Percentiles rank a stretch among this genome's conserved stretches.
Evolutionary conservation across 257 asterid genomes (phyloP).

Genomic region (Apocynum venetum): DNA sequence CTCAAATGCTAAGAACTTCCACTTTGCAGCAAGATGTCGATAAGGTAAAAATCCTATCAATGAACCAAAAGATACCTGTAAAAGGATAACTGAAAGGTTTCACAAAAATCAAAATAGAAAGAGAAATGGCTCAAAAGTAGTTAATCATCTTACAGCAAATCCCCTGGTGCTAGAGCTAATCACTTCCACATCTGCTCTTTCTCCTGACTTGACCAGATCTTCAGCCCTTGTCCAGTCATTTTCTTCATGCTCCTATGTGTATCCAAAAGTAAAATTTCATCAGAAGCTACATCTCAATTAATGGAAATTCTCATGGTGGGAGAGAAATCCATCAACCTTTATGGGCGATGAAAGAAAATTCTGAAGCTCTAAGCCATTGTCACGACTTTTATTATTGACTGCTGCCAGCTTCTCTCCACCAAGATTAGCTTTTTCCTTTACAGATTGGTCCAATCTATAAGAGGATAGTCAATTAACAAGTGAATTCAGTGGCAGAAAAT

Average conservation of each 20-base stretch:
- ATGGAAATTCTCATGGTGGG: neutral
- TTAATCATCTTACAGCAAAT: conserved; percentile 66
- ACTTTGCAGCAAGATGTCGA: conserved; percentile 83
- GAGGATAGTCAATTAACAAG: conserved; percentile 24
- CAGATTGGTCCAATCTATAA: conserved; percentile 59
- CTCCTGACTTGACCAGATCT: conserved; percentile 56
- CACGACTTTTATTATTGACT: conserved; percentile 31
- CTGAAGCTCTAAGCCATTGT: conserved; percentile 46
- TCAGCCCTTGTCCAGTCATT: conserved; percentile 82
- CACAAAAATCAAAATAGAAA: conserved; percentile 13
- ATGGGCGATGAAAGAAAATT: conserved; percentile 44
- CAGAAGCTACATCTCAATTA: conserved; percentile 2
- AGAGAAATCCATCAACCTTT: conserved; percentile 43
- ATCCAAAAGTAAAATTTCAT: conserved; percentile 29
- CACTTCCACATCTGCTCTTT: conserved; percentile 71
- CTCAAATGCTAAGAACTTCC: conserved; percentile 93
- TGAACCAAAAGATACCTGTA: conserved; percentile 86
- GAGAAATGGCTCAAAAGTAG: neutral
- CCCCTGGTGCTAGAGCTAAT: conserved; percentile 82
- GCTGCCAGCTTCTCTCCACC: conserved; percentile 31
- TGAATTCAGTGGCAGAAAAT: conserved; percentile 3
- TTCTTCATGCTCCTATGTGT: conserved; percentile 61
- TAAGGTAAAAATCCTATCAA: conserved; percentile 88
- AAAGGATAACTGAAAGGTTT: conserved; percentile 18
- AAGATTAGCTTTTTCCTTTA: conserved; percentile 35